A percentile compares a stretch with the other conserved stretches of the same genome.
Evolutionary conservation across 2,329 filamentous ascomycete species (phyloP).

Genomic region (Arachnopeziza araneosa): DNA sequence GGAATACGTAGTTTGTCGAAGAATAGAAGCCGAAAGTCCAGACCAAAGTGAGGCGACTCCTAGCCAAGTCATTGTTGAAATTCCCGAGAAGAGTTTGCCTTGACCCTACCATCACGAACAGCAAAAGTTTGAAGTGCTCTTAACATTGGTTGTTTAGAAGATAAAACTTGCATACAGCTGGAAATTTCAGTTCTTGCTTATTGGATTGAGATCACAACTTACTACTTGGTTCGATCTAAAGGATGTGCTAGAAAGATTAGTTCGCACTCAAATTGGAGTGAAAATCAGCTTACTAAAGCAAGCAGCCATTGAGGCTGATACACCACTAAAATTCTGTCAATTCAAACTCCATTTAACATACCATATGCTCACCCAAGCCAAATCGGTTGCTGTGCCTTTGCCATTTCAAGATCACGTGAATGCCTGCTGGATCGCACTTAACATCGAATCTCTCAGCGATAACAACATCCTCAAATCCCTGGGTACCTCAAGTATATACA

Average conservation of each 20-base stretch:
- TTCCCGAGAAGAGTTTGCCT: background rate
- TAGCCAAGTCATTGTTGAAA: background rate
- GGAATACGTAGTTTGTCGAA: constrained; percentile 40
- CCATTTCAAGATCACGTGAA: constrained; percentile 9
- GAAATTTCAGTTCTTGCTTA: constrained; percentile 1
- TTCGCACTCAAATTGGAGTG: background rate
- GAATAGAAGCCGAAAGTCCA: constrained; percentile 39
- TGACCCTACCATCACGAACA: constrained; percentile 33
- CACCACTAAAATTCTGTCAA: constrained; percentile 31
- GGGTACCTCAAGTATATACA: background rate
- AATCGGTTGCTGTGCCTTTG: constrained; percentile 36
- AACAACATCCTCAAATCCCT: background rate
- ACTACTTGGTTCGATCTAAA: constrained; percentile 42
- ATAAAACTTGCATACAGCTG: constrained; percentile 41
- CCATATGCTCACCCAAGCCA: constrained; percentile 36
- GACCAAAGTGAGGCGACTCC: constrained; percentile 35
- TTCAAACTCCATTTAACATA: background rate
- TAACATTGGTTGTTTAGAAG: constrained; percentile 37
- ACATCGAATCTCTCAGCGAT: background rate
- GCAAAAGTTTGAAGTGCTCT: constrained; percentile 36
- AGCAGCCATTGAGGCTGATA: constrained; percentile 40
- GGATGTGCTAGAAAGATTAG: constrained; percentile 33
- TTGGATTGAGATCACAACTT: constrained; percentile 6
- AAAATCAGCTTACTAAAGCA: constrained; percentile 37
- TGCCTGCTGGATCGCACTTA: background rate